Conservation (phyloP, 768 basidiomycete genomes). For the Cystofilobasidium bisporidii region DNA sequence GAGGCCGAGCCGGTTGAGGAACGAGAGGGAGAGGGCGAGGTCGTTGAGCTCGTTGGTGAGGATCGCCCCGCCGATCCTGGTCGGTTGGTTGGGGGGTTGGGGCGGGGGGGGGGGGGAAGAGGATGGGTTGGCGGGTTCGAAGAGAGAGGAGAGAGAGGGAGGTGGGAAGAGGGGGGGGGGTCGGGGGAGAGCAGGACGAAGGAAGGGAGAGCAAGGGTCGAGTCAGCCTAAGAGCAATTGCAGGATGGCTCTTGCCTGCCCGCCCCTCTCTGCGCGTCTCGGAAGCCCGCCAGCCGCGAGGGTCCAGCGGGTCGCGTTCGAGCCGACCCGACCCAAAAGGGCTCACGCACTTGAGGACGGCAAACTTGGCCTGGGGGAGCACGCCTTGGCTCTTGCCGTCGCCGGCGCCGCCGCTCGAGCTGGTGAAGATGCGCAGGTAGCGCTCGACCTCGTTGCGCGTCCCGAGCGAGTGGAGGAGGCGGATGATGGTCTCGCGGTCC, state of each 20-base stretch:
- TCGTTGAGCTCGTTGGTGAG: slow-evolving; percentile 78
- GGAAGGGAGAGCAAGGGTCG: no score
- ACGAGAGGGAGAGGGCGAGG: slow-evolving; percentile 86
- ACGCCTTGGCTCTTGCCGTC: slow-evolving; percentile 35
- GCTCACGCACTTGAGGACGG: slow-evolving; percentile 66
- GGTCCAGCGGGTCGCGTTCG: background rate
- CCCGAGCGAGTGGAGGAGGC: slow-evolving; percentile 90
- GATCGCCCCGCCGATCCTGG: slow-evolving; percentile 82
- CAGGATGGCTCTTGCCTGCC: no score
- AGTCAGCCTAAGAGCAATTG: no score
- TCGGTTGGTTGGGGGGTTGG: no score
- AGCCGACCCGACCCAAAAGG: background rate
- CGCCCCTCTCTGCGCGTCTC: no score
- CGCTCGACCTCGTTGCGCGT: slow-evolving; percentile 96
- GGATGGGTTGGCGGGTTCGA: no score
- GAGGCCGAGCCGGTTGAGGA: slow-evolving; percentile 92
- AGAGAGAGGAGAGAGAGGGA: no score
- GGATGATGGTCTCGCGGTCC: slow-evolving; percentile 73
- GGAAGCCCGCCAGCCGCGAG: no score
- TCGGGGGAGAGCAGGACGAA: no score
- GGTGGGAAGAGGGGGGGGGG: no score
- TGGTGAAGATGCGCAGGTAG: slow-evolving; percentile 94
- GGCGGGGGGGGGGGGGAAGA: no score
- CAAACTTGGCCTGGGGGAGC: slow-evolving; percentile 64
- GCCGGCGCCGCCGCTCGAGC: slow-evolving; percentile 68